Base-by-base conservation (phyloP, 1,284 basidiomycete species). In the Athelia sp. region DNA sequence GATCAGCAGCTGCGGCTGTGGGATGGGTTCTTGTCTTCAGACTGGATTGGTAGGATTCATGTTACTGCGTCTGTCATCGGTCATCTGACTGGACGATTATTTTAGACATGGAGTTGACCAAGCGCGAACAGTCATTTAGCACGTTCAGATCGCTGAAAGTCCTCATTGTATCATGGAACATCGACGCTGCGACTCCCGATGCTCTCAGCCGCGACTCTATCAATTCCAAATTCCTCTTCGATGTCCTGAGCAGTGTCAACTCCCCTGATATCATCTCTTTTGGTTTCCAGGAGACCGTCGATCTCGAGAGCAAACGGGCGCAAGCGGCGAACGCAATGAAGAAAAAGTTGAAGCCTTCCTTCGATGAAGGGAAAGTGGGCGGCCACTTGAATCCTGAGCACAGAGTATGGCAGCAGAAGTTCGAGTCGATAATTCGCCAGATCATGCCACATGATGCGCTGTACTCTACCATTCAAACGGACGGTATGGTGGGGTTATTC, bases 211-310 rank as follows among this genome's bases (percentile, higher is more conserved):
- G 80, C 9, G 73, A 75, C 17, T 59, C 74, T 1, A 82, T 81
- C 23, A 95, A 93, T 60, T 64, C 79, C 42, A 77, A 73, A 48
- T 91, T 96, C 70, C 70, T 97, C 10, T 72, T 79, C 15, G 78
- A 92, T 36, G 81, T 82, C 3, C 72, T 97, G 15, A 70, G 66
- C 2, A 87, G 83, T 53, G 81, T 86, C 22, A 80, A 87, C 19
- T 66, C 74, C 8, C 92, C 95, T 0, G 95, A 98, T 58, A 84
- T 98, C 56, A 88, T 99, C 57, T 81, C 84, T 2, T 97, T 98
- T 63, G 94, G 94, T 1, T 88, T 98, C 62, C 96, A 99, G 65
- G 96, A 98, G 70, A 79, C 98, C 35, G 90, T 99, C 54, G 93
- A 98, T 63, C 78, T 99, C 11, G 94, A 98, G 56, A 88, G 84